A percentile compares a stretch with the other conserved stretches of the same genome.
phyloP scores from a whole-genome alignment of 106 monocot species.

The Acanthochlamys bracteata region DNA sequence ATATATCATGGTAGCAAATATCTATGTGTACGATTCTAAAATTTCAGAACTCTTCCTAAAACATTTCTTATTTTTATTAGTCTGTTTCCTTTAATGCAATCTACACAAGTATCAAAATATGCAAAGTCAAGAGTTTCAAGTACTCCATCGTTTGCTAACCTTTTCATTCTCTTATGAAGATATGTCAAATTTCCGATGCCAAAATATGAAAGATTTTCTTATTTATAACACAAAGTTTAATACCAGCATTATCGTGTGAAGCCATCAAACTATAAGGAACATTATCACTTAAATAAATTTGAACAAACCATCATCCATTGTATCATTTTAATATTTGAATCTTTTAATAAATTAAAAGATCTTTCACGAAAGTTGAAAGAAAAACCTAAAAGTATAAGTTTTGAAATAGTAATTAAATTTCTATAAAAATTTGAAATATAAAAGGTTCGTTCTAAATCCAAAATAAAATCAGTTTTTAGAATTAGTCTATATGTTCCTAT shows the following conservation, averaged over 20 bases:
- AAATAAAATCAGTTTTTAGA: neutral
- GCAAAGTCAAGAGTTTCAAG: conserved; percentile 5
- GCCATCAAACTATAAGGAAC: neutral
- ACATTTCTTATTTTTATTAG: conserved; percentile 1
- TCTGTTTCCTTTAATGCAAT: conserved; percentile 8
- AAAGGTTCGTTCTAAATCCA: neutral
- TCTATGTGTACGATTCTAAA: conserved; percentile 8
- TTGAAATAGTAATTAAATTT: conserved; percentile 2
- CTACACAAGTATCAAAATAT: conserved; percentile 4
- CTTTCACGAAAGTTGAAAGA: neutral
- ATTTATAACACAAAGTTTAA: neutral
- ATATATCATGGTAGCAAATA: neutral
- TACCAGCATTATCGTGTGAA: conserved; percentile 3
- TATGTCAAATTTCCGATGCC: conserved; percentile 5
- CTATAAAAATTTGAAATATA: conserved; percentile 5
- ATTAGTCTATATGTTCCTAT: neutral
- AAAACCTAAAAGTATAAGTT: neutral
- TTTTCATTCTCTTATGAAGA: neutral
- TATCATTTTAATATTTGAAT: neutral
- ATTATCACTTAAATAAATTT: neutral
- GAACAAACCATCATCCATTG: neutral
- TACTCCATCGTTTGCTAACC: conserved; percentile 4
- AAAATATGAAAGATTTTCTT: neutral
- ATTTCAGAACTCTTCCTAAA: neutral
- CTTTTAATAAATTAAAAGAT: neutral